Base-by-base conservation (phyloP, 352 stramenopile species). In the Thraustochytrium sp. region DNA sequence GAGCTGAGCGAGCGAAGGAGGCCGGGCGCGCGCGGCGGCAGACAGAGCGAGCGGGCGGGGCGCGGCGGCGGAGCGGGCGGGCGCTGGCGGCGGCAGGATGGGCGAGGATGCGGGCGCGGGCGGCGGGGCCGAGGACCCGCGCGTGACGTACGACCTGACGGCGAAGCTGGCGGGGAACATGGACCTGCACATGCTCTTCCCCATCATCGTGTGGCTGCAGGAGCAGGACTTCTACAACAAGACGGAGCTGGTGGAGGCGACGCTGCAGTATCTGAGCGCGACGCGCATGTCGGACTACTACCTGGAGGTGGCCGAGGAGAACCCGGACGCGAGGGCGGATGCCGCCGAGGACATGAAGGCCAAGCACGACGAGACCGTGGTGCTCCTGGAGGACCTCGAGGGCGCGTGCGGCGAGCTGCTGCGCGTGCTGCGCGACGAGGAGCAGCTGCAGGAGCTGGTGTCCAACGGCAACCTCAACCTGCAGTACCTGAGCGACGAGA, bases 181-280 rank as follows among this genome's bases (percentile, higher is more conserved):
- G 91, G 93, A 97, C 85, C 88, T 96, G 80, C 93, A 97, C 89
- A 95, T 97, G 84, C 95, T 97, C 91, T 97, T 97, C 88, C 92
- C 92, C 77, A 88, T 97, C 62, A 94, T 97, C 87, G 91, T 95
- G 84, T 97, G 96, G 72, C 84, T 96, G 46, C 94, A 96, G 87
- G 90, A 91, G 37, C 96, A 93, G 23, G 95, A 96, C 86, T 96
- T 97, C 92, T 92, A 92, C 54, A 92, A 96, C 85, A 96, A 96
- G 75, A 92, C 91, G 16, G 91, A 96, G 64, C 93, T 96, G 85
- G 93, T 96, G 77, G 90, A 96, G 86, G 90, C 92, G 83, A 88
- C 96, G 61, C 94, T 97, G 87, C 91, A 96, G 85, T 97, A 96
- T 76, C 83, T 96, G 51, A 94, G 95, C 86, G 90, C 92, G 36